Evolutionary conservation across 345 rosid species (phyloP), one percentile per base, ranked within the genome.

Genomic region (Populus alba): DNA sequence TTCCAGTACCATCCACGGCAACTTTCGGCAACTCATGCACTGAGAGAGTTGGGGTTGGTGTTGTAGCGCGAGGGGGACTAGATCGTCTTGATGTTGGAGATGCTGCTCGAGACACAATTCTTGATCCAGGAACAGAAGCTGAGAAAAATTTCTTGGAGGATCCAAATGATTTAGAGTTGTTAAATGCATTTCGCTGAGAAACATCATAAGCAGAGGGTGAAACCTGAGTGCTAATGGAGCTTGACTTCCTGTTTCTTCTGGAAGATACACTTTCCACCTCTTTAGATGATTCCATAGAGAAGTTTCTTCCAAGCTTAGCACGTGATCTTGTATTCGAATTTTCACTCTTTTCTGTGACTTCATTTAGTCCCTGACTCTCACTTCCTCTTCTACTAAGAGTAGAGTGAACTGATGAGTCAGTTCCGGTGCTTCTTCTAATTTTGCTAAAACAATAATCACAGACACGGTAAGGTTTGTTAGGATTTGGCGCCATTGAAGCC

Each of bases 401-500:
- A 78, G 81, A 68, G 51, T 72, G 82, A 20, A 74, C 79, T 23
- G 77, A 77, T 62, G 85, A 71, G 51, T 71, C 75, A 77, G 45
- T 80, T 74, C 84, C 89, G 35, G 71, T 75, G 65, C 70, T 75
- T 77, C 81, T 86, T 71, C 86, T 87, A 68, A 92, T 81, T 86
- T 87, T 92, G 25, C 66, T 51, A 70, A 81, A 87, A 70, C 93
- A 92, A 78, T 79, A 86, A 78, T 89, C 91, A 74, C 93, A 91
- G 20, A 91, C 94, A 57, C 91, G 92, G 80, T 83, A 84, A 79
- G 90, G 86, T 81, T 90, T 89, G 86, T 87, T 79, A 5, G 76
- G 79, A 41, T 80, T 87, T 10, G 93, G 92, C 73, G 93, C 92
- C 90, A 92, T 79, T 15, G 94, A 86, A 81, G 97, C 93, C 81